Evolutionary conservation across 176 grass and related monocot genomes (phyloP), one percentile per base, ranked within the genome.

Genomic region (Paspalum vaginatum): DNA sequence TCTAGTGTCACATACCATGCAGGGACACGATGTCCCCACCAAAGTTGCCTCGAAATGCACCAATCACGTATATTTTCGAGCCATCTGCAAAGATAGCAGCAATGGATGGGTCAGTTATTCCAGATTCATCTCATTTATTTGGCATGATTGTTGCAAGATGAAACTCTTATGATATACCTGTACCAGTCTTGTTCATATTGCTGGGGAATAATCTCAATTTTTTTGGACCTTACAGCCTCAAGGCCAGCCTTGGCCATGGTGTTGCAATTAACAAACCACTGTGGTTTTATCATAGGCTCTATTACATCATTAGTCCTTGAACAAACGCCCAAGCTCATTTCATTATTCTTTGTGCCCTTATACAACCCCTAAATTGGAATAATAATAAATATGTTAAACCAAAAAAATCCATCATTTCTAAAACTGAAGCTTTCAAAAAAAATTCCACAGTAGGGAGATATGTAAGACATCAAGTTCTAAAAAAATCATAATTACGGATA

Each of bases 131-230:
- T 47, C 24, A 59, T 49, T 74, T 40, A 26, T 55, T 79, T 18
- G 24, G 26, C 46, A 72, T 37, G 22, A 71, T 32, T 60, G 58
- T n/a, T 73, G 16, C 72, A 48, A 53, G 11, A 65, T 48, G 60
- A 67, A n/a, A 8, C 57, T 66, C 8, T 79, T 37, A 51, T 71
- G 70, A n/a, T 41, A 48, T 89, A 97, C 94, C 94, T 92, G 64
- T 86, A 88, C 94, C 94, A 97, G 68, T 97, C 94, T 79, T 90
- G 89, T 70, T 92, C 91, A 85, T 97, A 94, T 80, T 97, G 94
- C 49, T 92, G 91, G 14, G 94, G 94, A 70, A 97, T 97, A 38
- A 97, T 90, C 87, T 97, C 91, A 68, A 97, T 94, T 71, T 85
- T 90, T 70, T 92, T 92, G 4, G 89, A 92, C 57, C 85, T 75